Conservation (phyloP, 2,329 filamentous ascomycete genomes). For the Ceratocystiopsis brevicomis region DNA sequence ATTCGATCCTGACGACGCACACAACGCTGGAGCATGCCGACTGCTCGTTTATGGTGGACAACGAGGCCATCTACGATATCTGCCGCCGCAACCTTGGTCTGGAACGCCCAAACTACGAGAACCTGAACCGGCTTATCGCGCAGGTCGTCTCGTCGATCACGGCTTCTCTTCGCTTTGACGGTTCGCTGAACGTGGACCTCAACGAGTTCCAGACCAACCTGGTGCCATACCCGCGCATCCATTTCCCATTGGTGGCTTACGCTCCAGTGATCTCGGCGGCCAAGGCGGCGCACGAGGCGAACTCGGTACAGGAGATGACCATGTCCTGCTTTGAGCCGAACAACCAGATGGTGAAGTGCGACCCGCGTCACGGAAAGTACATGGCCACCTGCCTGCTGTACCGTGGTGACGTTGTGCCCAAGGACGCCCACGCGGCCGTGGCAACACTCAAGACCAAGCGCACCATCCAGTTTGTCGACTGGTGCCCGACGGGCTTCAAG, state of each 20-base stretch:
- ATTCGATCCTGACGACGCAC: constrained; percentile 54
- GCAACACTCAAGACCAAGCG: constrained; percentile 98
- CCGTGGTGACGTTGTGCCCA: constrained; percentile 93
- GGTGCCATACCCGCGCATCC: constrained; percentile 55
- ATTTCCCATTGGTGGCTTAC: constrained; percentile 57
- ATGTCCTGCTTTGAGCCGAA: constrained; percentile 98
- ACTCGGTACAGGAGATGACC: constrained; percentile 95
- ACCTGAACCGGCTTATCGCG: constrained; percentile 54
- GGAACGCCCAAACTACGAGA: constrained; percentile 48
- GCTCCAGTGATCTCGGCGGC: constrained; percentile 51
- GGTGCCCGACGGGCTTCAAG: constrained; percentile 99
- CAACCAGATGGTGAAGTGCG: constrained; percentile 99
- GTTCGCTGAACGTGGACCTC: constrained; percentile 53
- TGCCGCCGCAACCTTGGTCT: constrained; percentile 55
- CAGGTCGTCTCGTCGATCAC: constrained; percentile 61
- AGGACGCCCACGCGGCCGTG: constrained; percentile 82
- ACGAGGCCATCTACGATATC: constrained; percentile 59
- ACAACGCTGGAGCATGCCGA: constrained; percentile 64
- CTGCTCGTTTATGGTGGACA: constrained; percentile 60
- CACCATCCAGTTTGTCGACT: constrained; percentile 98
- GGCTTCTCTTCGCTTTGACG: constrained; percentile 52
- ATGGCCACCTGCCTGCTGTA: constrained; percentile 98
- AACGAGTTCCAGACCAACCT: constrained; percentile 66
- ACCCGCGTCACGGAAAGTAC: constrained; percentile 97
- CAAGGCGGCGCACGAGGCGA: constrained; percentile 94